phyloP scores from a whole-genome alignment of 139 green algal genomes.

The Haematococcus lacustris region DNA sequence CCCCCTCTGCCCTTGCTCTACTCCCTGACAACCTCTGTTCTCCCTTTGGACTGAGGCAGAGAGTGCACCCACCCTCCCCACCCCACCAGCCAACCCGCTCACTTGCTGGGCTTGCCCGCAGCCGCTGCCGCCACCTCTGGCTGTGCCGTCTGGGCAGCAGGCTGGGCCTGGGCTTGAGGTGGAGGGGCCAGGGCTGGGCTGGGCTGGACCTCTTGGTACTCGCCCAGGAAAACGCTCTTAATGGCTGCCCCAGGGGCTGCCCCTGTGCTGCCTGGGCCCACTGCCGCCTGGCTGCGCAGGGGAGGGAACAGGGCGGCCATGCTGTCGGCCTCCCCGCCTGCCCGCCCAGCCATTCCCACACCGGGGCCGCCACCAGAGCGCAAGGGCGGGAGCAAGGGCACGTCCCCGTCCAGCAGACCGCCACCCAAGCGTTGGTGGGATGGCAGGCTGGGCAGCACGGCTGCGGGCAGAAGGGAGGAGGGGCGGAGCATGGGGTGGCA shows the following conservation, averaged over 20 bases:
- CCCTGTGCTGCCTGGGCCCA: not conserved
- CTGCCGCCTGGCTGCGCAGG: conserved; percentile 22
- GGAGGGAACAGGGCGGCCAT: conserved; percentile 19
- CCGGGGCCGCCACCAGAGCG: conserved; percentile 14
- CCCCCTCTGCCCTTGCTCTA: no score
- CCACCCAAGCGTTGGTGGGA: conserved; percentile 12
- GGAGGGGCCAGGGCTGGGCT: no score
- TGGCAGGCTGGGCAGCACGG: conserved; percentile 2
- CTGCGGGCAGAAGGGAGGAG: not conserved
- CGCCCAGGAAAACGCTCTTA: not conserved
- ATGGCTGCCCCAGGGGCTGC: not conserved
- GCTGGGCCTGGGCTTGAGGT: not conserved
- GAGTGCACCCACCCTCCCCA: not conserved
- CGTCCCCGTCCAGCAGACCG: conserved; percentile 16
- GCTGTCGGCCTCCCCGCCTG: not conserved
- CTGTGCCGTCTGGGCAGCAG: not conserved
- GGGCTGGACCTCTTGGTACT: not conserved
- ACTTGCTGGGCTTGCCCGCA: not conserved
- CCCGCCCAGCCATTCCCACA: no score
- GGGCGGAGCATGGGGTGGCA: not conserved
- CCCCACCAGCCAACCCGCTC: not conserved
- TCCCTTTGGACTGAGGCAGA: not conserved
- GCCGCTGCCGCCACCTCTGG: not conserved
- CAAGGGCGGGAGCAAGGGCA: conserved; percentile 44
- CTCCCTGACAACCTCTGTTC: not conserved